phyloP scores from a whole-genome alignment of 1,284 basidiomycete species.

The Trametes pubescens region DNA sequence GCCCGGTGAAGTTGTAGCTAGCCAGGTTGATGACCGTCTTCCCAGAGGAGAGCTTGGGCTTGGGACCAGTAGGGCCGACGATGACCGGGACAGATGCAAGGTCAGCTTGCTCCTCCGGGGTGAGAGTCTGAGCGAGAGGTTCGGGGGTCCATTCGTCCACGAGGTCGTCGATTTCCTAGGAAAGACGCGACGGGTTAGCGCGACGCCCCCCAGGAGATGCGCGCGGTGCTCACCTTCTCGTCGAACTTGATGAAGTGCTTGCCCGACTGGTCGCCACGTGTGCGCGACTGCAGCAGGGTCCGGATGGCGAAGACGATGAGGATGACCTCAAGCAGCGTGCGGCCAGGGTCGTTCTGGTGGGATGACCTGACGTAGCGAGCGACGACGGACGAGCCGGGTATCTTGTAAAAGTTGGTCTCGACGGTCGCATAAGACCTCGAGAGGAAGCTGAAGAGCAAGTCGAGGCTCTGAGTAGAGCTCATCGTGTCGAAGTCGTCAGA shows the following conservation, averaged over 20 bases:
- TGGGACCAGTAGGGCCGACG: constrained; percentile 82
- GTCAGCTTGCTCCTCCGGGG: constrained; percentile 70
- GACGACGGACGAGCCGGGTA: constrained; percentile 92
- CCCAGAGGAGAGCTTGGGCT: constrained; percentile 82
- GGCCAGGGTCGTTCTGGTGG: constrained; percentile 90
- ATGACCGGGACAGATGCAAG: constrained; percentile 82
- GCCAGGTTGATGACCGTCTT: constrained; percentile 91
- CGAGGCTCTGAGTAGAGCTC: constrained; percentile 51
- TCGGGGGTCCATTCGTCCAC: constrained; percentile 96
- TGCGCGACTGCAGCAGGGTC: constrained; percentile 90
- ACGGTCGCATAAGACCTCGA: constrained; percentile 60
- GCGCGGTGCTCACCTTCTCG: constrained; percentile 71
- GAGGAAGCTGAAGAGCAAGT: constrained; percentile 69
- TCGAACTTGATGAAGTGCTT: constrained; percentile 92
- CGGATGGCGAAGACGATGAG: constrained; percentile 90
- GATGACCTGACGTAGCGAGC: constrained; percentile 92
- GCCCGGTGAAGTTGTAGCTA: constrained; percentile 92
- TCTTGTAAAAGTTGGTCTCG: constrained; percentile 70
- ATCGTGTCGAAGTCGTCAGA: constrained; percentile 39
- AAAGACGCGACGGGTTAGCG: constrained; percentile 4
- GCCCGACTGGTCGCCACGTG: constrained; percentile 85
- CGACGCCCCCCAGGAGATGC: background rate
- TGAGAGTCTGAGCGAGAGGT: constrained; percentile 76
- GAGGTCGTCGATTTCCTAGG: constrained; percentile 97
- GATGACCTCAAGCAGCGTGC: constrained; percentile 91